Evolutionary conservation across 805 yeast species (phyloP).

Genomic region (Ogataea nitratoaversa): DNA sequence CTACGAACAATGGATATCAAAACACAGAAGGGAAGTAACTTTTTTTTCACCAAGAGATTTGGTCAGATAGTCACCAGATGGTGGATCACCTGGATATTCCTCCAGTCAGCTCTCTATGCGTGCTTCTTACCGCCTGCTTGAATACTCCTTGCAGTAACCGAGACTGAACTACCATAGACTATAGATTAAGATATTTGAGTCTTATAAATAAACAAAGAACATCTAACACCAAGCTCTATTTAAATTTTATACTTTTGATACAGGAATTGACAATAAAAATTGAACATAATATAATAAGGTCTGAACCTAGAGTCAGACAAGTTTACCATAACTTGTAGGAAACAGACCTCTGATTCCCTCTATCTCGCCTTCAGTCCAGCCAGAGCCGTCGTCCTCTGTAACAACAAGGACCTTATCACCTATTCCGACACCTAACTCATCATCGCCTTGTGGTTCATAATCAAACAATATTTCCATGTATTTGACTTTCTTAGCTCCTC

Average conservation of each 20-base stretch:
- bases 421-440: slow-evolving; percentile 65
- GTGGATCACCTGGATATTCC: slow-evolving; percentile 56
- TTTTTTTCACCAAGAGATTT: slow-evolving; percentile 2
- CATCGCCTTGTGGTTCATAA: slow-evolving; percentile 72
- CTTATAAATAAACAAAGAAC: too few species aligned
- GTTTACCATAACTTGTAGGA: slow-evolving; percentile 70
- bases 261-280: too few species aligned
- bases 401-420: slow-evolving; percentile 74
- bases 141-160: too few species aligned
- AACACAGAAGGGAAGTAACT: slow-evolving; percentile 24
- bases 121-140: slow-evolving; percentile 94
- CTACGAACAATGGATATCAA: slow-evolving; percentile 4
- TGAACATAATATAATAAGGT: too few species aligned
- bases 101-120: slow-evolving; percentile 71
- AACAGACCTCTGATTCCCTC: slow-evolving; percentile 63
- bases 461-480: slow-evolving; percentile 71
- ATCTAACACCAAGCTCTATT: too few species aligned
- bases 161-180: neutral
- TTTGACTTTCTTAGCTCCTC: slow-evolving; percentile 61
- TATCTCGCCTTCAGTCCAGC: slow-evolving; percentile 93
- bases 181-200: slow-evolving; percentile 26
- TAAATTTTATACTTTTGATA: too few species aligned
- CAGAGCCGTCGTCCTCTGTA: slow-evolving; percentile 71
- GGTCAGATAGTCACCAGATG: slow-evolving; percentile 29
- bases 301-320: too few species aligned